Percentiles rank a stretch among this genome's conserved stretches.
phyloP scores from a whole-genome alignment of 768 basidiomycete genomes.

The Tubosaeta sp. region DNA sequence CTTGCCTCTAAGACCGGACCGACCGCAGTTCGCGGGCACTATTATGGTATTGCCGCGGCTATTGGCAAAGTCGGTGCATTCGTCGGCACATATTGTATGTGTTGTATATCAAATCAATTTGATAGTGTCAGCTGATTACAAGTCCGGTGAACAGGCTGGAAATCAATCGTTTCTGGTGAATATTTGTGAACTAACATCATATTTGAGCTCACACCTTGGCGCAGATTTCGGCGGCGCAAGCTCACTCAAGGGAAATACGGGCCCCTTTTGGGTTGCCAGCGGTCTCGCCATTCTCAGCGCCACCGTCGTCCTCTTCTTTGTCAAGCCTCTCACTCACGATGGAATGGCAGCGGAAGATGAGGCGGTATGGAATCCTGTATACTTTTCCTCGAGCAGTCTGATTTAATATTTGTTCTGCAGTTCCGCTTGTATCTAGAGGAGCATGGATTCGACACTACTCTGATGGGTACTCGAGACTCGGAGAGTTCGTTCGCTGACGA shows the following conservation, averaged over 20 bases:
- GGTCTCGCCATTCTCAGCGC: constrained; percentile 82
- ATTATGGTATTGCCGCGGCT: constrained; percentile 84
- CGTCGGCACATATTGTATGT: constrained; percentile 73
- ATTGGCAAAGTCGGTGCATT: constrained; percentile 84
- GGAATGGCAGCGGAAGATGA: constrained; percentile 78
- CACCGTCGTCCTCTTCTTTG: constrained; percentile 63
- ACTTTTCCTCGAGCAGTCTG: neutral
- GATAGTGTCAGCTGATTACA: constrained; percentile 2
- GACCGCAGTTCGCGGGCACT: constrained; percentile 81
- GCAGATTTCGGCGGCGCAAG: constrained; percentile 57
- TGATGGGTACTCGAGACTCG: constrained; percentile 53
- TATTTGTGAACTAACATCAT: neutral
- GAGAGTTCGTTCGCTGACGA: constrained; percentile 23
- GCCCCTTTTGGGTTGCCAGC: constrained; percentile 86
- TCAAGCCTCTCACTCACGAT: constrained; percentile 69
- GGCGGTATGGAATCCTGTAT: constrained; percentile 38
- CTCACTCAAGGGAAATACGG: constrained; percentile 62
- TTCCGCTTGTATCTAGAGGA: constrained; percentile 81
- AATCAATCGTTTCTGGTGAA: constrained; percentile 59
- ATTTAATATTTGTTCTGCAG: constrained; percentile 27
- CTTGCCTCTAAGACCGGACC: constrained; percentile 83
- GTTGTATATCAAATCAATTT: neutral
- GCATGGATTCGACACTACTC: constrained; percentile 73
- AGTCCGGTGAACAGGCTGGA: constrained; percentile 45
- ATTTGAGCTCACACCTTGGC: neutral